phyloP scores from a whole-genome alignment of 495 filamentous ascomycete genomes.

The Neurospora sublineolata region DNA sequence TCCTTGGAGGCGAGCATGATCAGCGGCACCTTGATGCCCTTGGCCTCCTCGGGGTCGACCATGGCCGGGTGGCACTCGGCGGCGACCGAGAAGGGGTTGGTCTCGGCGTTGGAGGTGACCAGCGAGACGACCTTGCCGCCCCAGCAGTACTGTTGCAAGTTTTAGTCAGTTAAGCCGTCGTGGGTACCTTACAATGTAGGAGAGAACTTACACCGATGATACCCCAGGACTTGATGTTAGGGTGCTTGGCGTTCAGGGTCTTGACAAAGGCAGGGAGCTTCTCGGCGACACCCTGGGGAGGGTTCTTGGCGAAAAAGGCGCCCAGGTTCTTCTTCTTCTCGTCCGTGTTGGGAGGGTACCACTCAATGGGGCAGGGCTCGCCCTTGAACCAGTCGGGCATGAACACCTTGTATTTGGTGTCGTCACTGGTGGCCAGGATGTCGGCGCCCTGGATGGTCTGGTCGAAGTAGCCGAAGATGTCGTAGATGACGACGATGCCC shows the following conservation, averaged over 20 bases:
- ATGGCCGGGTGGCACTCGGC: conserved; percentile 77
- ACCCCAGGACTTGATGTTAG: conserved; percentile 64
- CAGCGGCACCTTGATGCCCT: conserved; percentile 51
- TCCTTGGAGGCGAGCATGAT: conserved; percentile 57
- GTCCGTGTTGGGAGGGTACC: conserved; percentile 68
- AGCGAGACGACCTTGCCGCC: conserved; percentile 62
- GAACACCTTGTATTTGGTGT: conserved; percentile 50
- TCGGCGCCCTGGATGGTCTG: conserved; percentile 62
- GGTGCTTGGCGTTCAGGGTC: conserved; percentile 41
- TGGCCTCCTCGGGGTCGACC: conserved; percentile 68
- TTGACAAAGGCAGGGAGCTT: conserved; percentile 54
- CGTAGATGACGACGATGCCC: conserved; percentile 52
- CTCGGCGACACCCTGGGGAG: conserved; percentile 48
- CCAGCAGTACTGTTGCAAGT: conserved; percentile 61
- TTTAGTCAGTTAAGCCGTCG: not conserved
- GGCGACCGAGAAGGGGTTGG: conserved; percentile 55
- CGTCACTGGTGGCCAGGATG: conserved; percentile 48
- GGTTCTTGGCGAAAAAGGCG: conserved; percentile 62
- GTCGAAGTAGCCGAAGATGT: conserved; percentile 63
- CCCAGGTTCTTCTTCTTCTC: conserved; percentile 69
- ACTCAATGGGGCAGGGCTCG: conserved; percentile 40
- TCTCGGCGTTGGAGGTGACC: conserved; percentile 41
- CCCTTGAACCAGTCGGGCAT: conserved; percentile 63
- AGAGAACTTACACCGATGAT: conserved; percentile 51
- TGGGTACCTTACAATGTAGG: not conserved